A percentile compares a stretch with the other conserved stretches of the same genome.
phyloP scores from a whole-genome alignment of 2,329 filamentous ascomycete species.

The Calonectria pseudoturangicola region DNA sequence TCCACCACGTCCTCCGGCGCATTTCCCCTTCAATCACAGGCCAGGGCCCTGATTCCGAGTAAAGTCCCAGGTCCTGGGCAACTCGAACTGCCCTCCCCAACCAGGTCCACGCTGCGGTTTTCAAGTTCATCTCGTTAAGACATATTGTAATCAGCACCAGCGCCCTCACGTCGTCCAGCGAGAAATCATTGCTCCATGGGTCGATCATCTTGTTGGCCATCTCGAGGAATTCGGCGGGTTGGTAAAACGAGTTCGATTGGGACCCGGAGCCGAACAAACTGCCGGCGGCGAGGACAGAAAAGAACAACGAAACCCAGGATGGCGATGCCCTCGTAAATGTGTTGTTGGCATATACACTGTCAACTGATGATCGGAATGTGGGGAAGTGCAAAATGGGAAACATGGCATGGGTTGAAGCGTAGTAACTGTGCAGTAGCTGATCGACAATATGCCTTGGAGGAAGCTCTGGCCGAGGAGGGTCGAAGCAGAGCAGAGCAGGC shows the following conservation, averaged over 20 bases:
- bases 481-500: conserved; percentile 68
- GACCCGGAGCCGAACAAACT: conserved; percentile 79
- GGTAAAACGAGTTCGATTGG: conserved; percentile 71
- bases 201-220: conserved; percentile 82
- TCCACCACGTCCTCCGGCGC: conserved; percentile 94
- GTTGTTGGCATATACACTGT: conserved; percentile 83
- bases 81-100: conserved; percentile 86
- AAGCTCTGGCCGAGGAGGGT: conserved; percentile 76
- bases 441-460: conserved; percentile 83
- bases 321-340: conserved; percentile 72
- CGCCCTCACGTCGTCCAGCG: conserved; percentile 83
- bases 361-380: conserved; percentile 84
- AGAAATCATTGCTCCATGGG: conserved; percentile 87
- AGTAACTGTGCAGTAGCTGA: conserved; percentile 84
- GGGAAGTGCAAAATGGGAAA: conserved; percentile 94
- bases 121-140: conserved; percentile 89
- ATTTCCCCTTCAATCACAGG: conserved; percentile 88
- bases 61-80: conserved; percentile 88
- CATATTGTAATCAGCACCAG: conserved; percentile 85
- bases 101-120: conserved; percentile 90
- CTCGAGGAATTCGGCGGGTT: conserved; percentile 80
- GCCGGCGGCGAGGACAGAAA: conserved; percentile 88
- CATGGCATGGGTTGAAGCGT: conserved; percentile 84
- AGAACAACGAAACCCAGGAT: conserved; percentile 87
- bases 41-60: conserved; percentile 84